Base-by-base conservation (phyloP, 192 early-diverging fungal species). In the Spinellus fusiger region DNA sequence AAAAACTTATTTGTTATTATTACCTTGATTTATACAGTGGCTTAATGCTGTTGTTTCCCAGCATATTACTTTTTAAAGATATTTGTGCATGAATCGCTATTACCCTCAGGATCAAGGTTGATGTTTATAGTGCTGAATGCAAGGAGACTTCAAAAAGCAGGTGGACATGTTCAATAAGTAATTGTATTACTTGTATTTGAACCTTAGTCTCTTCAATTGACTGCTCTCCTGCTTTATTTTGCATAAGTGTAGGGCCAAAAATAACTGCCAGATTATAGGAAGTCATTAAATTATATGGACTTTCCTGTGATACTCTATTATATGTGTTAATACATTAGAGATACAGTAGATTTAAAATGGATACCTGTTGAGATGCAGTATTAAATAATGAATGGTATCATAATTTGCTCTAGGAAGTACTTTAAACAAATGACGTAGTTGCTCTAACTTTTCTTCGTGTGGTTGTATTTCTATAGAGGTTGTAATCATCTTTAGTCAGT, bases 201-300 rank as follows among this genome's bases (percentile, higher is more conserved):
- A 10, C 10, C 15, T 18, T 18, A 6, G 40, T 44, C 13, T 44
- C 40, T 18, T 44, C 40, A 2, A 44, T 44, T 44, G 40, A 44
- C 13, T 44, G 18, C 18, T 18, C 40, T 44, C 81, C 68, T 38
- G 83, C 77, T 9, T 66, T 68, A 66, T 82, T 78, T 25, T 81
- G 77, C 75, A 91, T 69, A 23, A 98, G 64, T 9, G 89, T 94
- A n/a, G 92, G 92, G 2, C 89, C 93, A 86, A 98, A 95, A 26
- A 98, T 91, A 16, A 95, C 93, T 13, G 91, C 83, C 37, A 98
- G 63, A 48, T 96, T 98, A 64, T 92, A 90, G 46, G 91, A 66
- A 2, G 82, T 86, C 95, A 98, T 98, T 50, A 92, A 80, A 75
- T 98, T 98, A n/a, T 80, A 69, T 20, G 66, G 59, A 34, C 82